Conservation (phyloP, 108 stramenopile species). For the Hondaea fermentalgiana region DNA sequence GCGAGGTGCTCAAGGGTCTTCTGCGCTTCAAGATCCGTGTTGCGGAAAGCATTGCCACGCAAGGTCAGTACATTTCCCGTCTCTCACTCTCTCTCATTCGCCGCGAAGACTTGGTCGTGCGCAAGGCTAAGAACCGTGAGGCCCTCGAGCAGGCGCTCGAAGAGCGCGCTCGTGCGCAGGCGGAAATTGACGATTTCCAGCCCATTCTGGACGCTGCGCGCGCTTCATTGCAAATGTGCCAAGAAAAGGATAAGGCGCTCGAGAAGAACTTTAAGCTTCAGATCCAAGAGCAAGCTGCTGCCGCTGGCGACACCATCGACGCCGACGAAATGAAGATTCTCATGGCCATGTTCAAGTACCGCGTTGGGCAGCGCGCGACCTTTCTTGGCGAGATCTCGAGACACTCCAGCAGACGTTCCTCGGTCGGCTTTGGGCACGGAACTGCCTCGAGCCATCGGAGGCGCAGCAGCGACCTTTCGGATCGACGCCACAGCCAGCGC, state of each 20-base stretch:
- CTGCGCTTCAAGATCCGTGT: conserved; percentile 14
- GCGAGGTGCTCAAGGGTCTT: conserved; percentile 35
- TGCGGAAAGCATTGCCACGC: not conserved
- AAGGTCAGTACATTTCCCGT: conserved; percentile 41
- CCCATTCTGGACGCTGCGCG: conserved; percentile 20
- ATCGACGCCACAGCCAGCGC: not conserved
- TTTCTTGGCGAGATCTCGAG: not conserved
- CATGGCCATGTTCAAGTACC: conserved; percentile 23
- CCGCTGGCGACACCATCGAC: not conserved
- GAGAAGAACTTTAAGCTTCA: conserved; percentile 48
- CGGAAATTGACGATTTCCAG: conserved; percentile 18
- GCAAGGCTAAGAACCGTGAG: conserved; percentile 20
- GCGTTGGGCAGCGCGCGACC: not conserved
- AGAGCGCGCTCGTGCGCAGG: not conserved
- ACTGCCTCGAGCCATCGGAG: not conserved
- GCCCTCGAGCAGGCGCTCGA: conserved; percentile 23
- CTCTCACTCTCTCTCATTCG: conserved; percentile 33
- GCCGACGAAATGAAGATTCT: not conserved
- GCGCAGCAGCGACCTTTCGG: not conserved
- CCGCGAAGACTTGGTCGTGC: conserved; percentile 28
- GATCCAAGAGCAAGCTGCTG: conserved; percentile 40
- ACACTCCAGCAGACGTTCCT: not conserved
- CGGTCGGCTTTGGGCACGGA: not conserved
- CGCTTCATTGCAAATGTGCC: not conserved
- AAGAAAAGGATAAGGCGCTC: conserved; percentile 31